phyloP scores from a whole-genome alignment of 805 yeast genomes.

The Monosporozyma aquatica region DNA sequence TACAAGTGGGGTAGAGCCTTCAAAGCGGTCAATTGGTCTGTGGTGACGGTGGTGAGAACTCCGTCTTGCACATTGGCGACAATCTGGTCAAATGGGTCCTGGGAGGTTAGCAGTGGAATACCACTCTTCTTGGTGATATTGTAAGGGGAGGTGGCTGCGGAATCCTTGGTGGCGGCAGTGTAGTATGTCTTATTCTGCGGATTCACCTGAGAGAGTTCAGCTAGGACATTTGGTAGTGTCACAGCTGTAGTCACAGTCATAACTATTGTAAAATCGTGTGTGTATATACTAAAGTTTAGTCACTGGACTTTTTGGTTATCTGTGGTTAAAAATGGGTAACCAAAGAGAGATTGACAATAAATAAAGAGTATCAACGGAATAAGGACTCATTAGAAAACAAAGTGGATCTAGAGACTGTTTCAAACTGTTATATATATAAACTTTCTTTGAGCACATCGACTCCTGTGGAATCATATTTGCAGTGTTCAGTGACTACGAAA shows the following conservation, averaged over 20 bases:
- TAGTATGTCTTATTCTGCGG: neutral
- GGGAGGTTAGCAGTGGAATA: conserved; percentile 17
- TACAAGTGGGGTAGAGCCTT: conserved; percentile 51
- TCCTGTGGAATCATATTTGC: too few species aligned
- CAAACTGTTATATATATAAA: too few species aligned
- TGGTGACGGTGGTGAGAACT: conserved; percentile 38
- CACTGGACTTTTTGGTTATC: too few species aligned
- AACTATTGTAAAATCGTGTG: neutral
- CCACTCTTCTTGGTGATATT: conserved; percentile 6
- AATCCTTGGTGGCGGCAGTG: neutral
- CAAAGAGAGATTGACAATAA: too few species aligned
- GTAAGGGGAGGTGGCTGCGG: neutral
- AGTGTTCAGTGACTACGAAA: too few species aligned
- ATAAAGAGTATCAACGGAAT: too few species aligned
- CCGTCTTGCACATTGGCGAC: conserved; percentile 4
- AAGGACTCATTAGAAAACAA: too few species aligned
- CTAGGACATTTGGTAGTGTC: conserved; percentile 1
- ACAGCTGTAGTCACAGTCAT: conserved; percentile 1
- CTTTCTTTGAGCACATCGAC: too few species aligned
- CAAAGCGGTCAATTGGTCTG: conserved; percentile 47
- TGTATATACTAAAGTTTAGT: too few species aligned
- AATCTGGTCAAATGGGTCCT: conserved; percentile 26
- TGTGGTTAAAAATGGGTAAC: too few species aligned
- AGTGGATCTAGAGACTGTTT: too few species aligned
- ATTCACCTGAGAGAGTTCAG: neutral